These are phyloP conservation scores for Phytophthora vignae DNA, from an alignment of 352 stramenopile species.

Conservation along the genomic window DNA sequence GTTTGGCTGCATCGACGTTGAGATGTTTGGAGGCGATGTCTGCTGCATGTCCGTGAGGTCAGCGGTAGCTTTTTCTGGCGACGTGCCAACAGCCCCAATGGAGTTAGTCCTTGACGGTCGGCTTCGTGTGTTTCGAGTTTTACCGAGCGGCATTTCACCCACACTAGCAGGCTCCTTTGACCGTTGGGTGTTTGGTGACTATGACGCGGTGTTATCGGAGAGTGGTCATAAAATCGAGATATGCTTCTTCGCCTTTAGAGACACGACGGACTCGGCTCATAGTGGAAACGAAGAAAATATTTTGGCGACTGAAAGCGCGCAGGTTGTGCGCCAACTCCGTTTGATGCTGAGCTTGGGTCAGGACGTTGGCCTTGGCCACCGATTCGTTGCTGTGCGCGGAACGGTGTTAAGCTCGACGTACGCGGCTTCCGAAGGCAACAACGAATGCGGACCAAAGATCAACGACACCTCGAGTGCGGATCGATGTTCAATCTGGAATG, in stretches of 20 bases:
- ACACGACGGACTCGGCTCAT: too few species aligned
- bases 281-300: too few species aligned
- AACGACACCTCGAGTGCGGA: not conserved
- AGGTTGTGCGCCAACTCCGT: too few species aligned
- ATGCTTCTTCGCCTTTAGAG: not conserved
- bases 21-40: not conserved
- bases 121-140: conserved; percentile 24
- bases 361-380: not conserved
- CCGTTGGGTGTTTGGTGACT: conserved; percentile 1
- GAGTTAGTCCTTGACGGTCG: conserved; percentile 27
- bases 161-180: not conserved
- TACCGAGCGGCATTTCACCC: conserved; percentile 28
- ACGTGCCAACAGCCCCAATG: not conserved
- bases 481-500: not conserved
- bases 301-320: too few species aligned
- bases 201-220: not conserved
- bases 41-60: not conserved
- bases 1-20: not conserved
- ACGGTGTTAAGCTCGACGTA: not conserved
- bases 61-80: not conserved
- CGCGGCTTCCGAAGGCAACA: not conserved
- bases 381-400: not conserved
- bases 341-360: too few species aligned
- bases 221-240: not conserved
- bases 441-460: not conserved